Conservation (phyloP, 371 early-diverging fungal genomes). For the Rhizomucor pusillus region DNA sequence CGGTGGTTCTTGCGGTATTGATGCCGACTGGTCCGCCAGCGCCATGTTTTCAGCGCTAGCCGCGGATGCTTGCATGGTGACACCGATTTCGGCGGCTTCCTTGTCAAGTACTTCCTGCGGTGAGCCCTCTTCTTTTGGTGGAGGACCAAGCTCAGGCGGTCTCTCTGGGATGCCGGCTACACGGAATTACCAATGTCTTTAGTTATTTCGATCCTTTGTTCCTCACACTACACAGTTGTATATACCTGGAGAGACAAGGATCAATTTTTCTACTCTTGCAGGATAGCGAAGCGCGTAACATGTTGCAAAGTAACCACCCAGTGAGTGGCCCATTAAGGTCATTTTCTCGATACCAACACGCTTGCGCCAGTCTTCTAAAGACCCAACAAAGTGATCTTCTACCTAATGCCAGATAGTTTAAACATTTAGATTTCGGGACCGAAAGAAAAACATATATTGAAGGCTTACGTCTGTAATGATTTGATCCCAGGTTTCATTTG, state of each 20-base stretch:
- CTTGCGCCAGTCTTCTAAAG: slow-evolving; percentile 89
- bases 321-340: slow-evolving; percentile 81
- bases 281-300: slow-evolving; percentile 89
- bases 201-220: neutral
- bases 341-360: slow-evolving; percentile 76
- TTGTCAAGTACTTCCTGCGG: slow-evolving; percentile 32
- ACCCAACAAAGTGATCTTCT: slow-evolving; percentile 88
- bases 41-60: slow-evolving; percentile 19
- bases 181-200: neutral
- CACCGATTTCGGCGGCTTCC: slow-evolving; percentile 30
- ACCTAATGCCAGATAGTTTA: slow-evolving; percentile 37
- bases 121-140: slow-evolving; percentile 12
- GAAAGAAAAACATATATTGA: too few relatives aligned
- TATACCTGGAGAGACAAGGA: slow-evolving; percentile 84
- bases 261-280: slow-evolving; percentile 82
- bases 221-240: slow-evolving; percentile 6
- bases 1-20: slow-evolving; percentile 4
- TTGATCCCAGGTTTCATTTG: slow-evolving; percentile 46
- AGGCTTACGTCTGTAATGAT: slow-evolving; percentile 37
- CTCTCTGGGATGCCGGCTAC: slow-evolving; percentile 58
- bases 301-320: slow-evolving; percentile 87
- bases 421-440: too few relatives aligned
- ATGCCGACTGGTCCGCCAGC: neutral
- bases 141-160: slow-evolving; percentile 26
- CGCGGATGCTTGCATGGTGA: slow-evolving; percentile 29